These are phyloP conservation scores for Camellia oleifera DNA, from an alignment of 179 eudicot species.

Conservation along the genomic window DNA sequence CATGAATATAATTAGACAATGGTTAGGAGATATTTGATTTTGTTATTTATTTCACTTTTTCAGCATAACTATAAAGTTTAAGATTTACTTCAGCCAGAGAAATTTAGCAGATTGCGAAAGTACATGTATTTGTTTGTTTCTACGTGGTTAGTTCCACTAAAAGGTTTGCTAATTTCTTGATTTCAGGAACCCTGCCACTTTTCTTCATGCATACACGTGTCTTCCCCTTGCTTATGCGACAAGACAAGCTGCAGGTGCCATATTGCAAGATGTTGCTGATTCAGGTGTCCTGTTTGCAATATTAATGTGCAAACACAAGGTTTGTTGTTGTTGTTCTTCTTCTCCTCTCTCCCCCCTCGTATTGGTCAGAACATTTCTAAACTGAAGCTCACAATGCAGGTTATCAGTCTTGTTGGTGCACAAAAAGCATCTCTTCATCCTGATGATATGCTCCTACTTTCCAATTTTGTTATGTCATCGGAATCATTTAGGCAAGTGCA, in stretches of 20 bases:
- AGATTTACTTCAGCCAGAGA: not conserved
- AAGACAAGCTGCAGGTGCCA: constrained; percentile 93
- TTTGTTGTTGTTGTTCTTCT: constrained; percentile 32
- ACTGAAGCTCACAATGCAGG: constrained; percentile 54
- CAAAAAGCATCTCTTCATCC: constrained; percentile 96
- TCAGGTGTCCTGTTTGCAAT: constrained; percentile 98
- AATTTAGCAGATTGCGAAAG: not conserved
- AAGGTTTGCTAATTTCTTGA: not conserved
- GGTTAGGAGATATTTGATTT: not conserved
- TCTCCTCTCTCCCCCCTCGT: not conserved
- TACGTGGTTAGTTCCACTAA: not conserved
- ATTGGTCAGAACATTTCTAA: constrained; percentile 13
- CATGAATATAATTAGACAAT: not conserved
- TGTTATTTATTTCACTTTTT: not conserved
- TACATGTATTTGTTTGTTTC: not conserved
- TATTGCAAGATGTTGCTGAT: constrained; percentile 94
- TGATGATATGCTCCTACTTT: constrained; percentile 88
- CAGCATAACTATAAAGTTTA: not conserved
- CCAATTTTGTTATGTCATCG: constrained; percentile 91
- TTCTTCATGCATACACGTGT: constrained; percentile 97
- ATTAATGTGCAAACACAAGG: constrained; percentile 95
- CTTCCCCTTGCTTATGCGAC: constrained; percentile 94
- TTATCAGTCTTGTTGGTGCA: constrained; percentile 89
- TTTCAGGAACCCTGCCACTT: constrained; percentile 91
- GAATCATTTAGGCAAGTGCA: constrained; percentile 85